Evolutionary conservation across 176 grass and related monocot species (phyloP).

Genomic region (Musa schizocarpa): DNA sequence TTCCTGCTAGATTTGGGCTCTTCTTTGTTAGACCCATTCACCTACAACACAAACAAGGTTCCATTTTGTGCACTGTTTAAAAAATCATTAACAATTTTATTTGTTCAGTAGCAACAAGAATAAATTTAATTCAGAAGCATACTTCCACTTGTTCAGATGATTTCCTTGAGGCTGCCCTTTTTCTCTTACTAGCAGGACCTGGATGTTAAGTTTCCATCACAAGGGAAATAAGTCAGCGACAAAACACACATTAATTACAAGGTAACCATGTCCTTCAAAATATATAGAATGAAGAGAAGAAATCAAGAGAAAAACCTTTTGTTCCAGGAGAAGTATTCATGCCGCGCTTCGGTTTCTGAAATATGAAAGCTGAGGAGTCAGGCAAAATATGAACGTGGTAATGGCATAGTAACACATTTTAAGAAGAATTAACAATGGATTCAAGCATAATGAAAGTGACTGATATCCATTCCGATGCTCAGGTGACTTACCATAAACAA

Average conservation of each 20-base stretch:
- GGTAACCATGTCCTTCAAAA: neutral
- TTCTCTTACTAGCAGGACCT: conserved; percentile 47
- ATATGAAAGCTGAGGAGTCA: conserved; percentile 18
- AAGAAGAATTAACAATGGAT: neutral
- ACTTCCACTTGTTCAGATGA: conserved; percentile 17
- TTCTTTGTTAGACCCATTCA: conserved; percentile 21
- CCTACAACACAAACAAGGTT: conserved; percentile 22
- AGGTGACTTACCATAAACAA: too few relatives aligned
- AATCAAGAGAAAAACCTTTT: conserved; percentile 32
- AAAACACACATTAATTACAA: neutral
- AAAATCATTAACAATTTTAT: neutral
- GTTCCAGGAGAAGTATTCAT: conserved; percentile 40
- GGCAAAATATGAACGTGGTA: neutral
- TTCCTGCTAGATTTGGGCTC: conserved; percentile 22
- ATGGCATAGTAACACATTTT: neutral
- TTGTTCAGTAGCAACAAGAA: neutral
- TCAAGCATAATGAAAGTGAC: neutral
- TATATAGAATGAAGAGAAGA: neutral
- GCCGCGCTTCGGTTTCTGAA: conserved; percentile 41
- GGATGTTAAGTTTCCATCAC: conserved; percentile 11
- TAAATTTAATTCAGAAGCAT: neutral
- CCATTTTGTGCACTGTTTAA: neutral
- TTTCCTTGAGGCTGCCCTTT: conserved; percentile 23
- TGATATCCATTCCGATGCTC: too few relatives aligned
- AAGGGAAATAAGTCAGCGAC: neutral